phyloP scores from a whole-genome alignment of 1,139 yeast genomes.

The Suhomyces anneliseae region DNA sequence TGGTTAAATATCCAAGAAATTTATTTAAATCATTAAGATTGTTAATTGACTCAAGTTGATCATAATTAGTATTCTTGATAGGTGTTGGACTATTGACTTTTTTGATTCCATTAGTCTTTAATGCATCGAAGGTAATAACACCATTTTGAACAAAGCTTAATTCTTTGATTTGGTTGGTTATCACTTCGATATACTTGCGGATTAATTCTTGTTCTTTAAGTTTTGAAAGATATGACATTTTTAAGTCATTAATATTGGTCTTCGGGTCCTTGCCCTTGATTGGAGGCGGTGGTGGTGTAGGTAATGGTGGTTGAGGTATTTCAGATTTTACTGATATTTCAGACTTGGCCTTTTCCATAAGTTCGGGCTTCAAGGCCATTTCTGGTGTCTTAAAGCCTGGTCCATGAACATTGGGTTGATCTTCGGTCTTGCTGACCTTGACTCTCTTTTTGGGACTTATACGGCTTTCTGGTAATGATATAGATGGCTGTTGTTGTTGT shows the following conservation, averaged over 20 bases:
- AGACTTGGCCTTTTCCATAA: neutral
- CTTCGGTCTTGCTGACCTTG: constrained; percentile 9
- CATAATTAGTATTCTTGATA: constrained; percentile 18
- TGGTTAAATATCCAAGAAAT: constrained; percentile 41
- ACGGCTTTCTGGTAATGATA: neutral
- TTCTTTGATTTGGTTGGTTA: constrained; percentile 47
- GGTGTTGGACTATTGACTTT: constrained; percentile 8
- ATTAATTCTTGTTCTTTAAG: constrained; percentile 48
- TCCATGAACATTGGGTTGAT: neutral
- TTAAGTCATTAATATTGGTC: constrained; percentile 25
- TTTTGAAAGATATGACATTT: constrained; percentile 37
- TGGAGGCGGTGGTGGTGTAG: constrained; percentile 15
- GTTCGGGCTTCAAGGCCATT: neutral
- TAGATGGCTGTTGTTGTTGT: neutral
- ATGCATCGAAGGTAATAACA: constrained; percentile 46
- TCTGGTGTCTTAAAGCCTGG: too few relatives aligned
- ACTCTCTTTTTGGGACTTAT: constrained; percentile 14
- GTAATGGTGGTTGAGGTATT: constrained; percentile 2
- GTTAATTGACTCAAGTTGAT: constrained; percentile 43
- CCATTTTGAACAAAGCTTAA: constrained; percentile 48
- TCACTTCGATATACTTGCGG: constrained; percentile 45
- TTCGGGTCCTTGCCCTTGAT: constrained; percentile 15
- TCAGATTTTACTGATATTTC: neutral
- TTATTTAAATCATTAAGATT: constrained; percentile 45
- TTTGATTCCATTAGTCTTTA: constrained; percentile 17